Conservation (phyloP, 2,329 filamentous ascomycete species). For the Hortaea sp. region DNA sequence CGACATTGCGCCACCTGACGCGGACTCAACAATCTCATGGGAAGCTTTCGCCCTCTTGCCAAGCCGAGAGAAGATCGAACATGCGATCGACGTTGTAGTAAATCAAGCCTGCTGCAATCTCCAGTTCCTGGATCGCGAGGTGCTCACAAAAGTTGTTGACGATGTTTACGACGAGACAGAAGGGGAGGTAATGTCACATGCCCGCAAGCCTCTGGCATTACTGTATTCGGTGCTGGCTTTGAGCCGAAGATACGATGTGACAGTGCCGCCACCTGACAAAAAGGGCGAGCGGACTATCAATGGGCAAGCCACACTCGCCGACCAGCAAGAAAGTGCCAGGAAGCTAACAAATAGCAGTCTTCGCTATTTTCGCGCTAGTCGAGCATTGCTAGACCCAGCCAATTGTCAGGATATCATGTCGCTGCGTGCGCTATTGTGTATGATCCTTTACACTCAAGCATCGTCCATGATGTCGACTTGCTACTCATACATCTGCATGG, state of each 20-base stretch:
- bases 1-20: slow-evolving; percentile 5
- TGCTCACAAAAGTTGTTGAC: neutral
- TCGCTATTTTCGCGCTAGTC: slow-evolving; percentile 11
- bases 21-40: slow-evolving; percentile 3
- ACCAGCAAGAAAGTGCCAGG: neutral
- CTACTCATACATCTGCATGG: slow-evolving; percentile 19
- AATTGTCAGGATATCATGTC: slow-evolving; percentile 15
- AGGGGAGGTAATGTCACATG: neutral
- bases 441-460: slow-evolving; percentile 17
- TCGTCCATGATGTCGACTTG: slow-evolving; percentile 16
- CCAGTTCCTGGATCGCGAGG: slow-evolving; percentile 6
- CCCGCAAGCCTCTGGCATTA: slow-evolving; percentile 6
- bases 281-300: slow-evolving; percentile 5
- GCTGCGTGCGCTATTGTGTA: slow-evolving; percentile 16
- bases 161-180: slow-evolving; percentile 4
- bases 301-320: neutral
- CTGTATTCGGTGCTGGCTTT: slow-evolving; percentile 6
- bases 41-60: slow-evolving; percentile 11
- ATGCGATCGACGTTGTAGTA: slow-evolving; percentile 6
- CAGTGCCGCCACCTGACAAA: neutral
- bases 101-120: slow-evolving; percentile 9
- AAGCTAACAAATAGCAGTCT: slow-evolving; percentile 5
- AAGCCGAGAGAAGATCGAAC: slow-evolving; percentile 5
- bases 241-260: slow-evolving; percentile 3
- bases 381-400: slow-evolving; percentile 13